Percentiles rank a stretch among this genome's conserved stretches.
Conservation (phyloP, 2,329 filamentous ascomycete genomes). For the Pseudocercospora fijiensis region DNA sequence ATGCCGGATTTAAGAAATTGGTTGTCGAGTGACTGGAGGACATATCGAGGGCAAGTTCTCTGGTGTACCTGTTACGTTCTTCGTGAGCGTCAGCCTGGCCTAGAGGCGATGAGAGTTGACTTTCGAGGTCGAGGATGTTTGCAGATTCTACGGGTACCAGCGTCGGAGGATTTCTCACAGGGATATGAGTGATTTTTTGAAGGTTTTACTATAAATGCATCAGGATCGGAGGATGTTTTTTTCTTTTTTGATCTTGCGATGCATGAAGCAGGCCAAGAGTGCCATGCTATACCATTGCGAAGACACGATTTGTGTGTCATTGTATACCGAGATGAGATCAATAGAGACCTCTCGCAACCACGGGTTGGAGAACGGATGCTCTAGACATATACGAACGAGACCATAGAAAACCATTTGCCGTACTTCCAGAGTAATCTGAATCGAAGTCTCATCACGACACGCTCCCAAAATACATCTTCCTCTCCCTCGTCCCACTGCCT, state of each 20-base stretch:
- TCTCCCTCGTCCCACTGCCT: not conserved
- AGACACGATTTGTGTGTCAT: not conserved
- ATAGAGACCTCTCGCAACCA: not conserved
- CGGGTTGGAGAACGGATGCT: not conserved
- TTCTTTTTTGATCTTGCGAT: not conserved
- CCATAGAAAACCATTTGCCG: not conserved
- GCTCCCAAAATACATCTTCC: not conserved
- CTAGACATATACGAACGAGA: not conserved
- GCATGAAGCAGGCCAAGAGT: not conserved
- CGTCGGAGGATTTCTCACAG: not conserved
- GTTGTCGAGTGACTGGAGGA: not conserved
- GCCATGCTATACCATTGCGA: not conserved
- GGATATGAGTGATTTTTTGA: no score
- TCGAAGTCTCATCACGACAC: not conserved
- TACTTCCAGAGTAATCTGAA: not conserved
- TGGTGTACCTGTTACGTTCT: not conserved
- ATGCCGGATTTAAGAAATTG: not conserved
- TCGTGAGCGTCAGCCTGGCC: not conserved
- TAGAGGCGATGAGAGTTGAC: not conserved
- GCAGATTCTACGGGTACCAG: not conserved
- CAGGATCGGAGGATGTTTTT: not conserved
- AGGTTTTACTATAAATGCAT: no score
- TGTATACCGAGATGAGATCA: not conserved
- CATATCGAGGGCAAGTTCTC: not conserved
- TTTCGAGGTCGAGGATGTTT: not conserved